A percentile compares a stretch with the other conserved stretches of the same genome.
Conservation (phyloP, 805 yeast species). For the Metschnikowia anglica region DNA sequence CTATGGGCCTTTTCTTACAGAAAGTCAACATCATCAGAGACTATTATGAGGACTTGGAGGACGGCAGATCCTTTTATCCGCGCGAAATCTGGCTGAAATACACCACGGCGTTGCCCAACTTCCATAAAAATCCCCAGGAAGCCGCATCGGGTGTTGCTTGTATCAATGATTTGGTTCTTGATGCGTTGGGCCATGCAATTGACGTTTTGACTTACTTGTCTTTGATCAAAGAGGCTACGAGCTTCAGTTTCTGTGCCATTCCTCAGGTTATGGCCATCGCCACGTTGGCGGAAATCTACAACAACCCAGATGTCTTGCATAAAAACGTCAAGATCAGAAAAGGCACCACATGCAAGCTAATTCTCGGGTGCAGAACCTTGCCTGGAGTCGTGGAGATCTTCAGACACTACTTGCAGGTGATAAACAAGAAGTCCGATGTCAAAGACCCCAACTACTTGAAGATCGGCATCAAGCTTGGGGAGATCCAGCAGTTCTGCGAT, state of each 20-base stretch:
- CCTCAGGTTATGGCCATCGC: constrained; percentile 99
- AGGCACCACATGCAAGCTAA: constrained; percentile 78
- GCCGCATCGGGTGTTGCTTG: constrained; percentile 68
- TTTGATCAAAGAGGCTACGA: constrained; percentile 72
- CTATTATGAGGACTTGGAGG: constrained; percentile 85
- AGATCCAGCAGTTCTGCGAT: constrained; percentile 86
- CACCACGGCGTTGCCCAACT: constrained; percentile 60
- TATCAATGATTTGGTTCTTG: constrained; percentile 74
- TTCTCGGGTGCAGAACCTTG: constrained; percentile 70
- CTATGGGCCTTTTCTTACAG: constrained; percentile 95
- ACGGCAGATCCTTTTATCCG: constrained; percentile 96
- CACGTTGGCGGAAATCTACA: constrained; percentile 80
- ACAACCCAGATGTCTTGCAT: constrained; percentile 71
- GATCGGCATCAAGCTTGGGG: constrained; percentile 82
- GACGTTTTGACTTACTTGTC: constrained; percentile 77
- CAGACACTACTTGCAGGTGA: constrained; percentile 66
- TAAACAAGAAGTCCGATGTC: constrained; percentile 77
- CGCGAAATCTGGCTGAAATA: constrained; percentile 87
- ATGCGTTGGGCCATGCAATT: constrained; percentile 73
- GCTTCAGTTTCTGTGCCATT: constrained; percentile 90
- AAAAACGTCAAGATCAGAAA: constrained; percentile 83
- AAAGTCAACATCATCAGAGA: constrained; percentile 96
- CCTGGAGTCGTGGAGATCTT: constrained; percentile 76
- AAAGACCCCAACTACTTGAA: constrained; percentile 82
- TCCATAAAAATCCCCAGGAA: constrained; percentile 44